Conservation (phyloP, 176 grass and related monocot species). For the Oryza rufipogon region DNA sequence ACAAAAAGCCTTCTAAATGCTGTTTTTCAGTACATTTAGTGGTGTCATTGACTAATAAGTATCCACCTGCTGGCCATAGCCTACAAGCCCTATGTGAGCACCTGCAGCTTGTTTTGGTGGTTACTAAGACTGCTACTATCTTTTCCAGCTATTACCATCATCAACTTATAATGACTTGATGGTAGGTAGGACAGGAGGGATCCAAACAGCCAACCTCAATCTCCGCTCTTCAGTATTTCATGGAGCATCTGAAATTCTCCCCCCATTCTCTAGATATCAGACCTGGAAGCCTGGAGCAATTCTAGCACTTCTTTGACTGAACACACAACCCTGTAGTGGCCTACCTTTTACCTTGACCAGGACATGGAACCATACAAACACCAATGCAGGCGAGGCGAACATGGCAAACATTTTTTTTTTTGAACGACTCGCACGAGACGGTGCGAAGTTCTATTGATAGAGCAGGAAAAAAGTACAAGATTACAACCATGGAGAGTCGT, state of each 20-base stretch:
- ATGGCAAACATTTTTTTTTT: neutral
- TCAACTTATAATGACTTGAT: constrained; percentile 16
- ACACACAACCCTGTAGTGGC: neutral
- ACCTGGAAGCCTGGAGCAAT: neutral
- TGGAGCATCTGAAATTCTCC: neutral
- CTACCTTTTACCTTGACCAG: constrained; percentile 29
- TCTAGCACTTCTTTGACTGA: constrained; percentile 29
- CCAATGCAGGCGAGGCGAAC: constrained; percentile 19
- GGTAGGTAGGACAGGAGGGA: constrained; percentile 16
- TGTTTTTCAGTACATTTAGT: constrained; percentile 14
- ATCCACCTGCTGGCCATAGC: constrained; percentile 26
- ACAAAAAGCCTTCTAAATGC: constrained; percentile 15
- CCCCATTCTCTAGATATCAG: neutral
- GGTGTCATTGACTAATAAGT: constrained; percentile 3
- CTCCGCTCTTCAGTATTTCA: neutral
- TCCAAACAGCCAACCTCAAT: constrained; percentile 29
- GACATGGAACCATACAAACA: constrained; percentile 6
- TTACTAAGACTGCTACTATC: neutral
- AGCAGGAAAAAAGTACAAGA: too few species aligned
- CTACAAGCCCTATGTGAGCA: neutral
- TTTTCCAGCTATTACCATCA: constrained; percentile 2
- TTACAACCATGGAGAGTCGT: too few species aligned
- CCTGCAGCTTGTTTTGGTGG: constrained; percentile 15
- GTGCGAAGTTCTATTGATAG: too few species aligned
- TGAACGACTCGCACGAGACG: too few species aligned